Percentiles rank a stretch among this genome's conserved stretches.
Evolutionary conservation across 306 rosid genomes (phyloP).

Genomic region (Medicago lupulina): DNA sequence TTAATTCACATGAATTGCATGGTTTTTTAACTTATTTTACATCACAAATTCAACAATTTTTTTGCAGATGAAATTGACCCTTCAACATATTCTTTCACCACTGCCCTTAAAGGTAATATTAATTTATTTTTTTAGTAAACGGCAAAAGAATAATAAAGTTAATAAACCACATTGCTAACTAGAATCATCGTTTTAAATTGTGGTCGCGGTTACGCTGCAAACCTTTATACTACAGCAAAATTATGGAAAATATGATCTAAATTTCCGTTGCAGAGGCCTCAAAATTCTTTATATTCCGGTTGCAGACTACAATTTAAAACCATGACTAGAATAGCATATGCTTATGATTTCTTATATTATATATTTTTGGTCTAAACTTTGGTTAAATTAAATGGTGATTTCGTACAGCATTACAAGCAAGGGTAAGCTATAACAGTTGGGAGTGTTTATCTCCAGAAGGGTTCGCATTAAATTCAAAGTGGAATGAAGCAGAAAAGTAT

Average conservation of each 20-base stretch:
- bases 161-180: constrained; percentile 13
- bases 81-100: constrained; percentile 88
- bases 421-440: constrained; percentile 67
- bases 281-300: not conserved
- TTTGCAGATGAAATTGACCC: constrained; percentile 95
- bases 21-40: constrained; percentile 21
- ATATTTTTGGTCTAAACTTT: constrained; percentile 4
- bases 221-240: not conserved
- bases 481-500: constrained; percentile 97
- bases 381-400: constrained; percentile 8
- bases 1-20: not conserved
- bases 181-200: not conserved
- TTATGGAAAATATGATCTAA: too few species aligned
- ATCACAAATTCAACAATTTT: constrained; percentile 2
- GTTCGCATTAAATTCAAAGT: constrained; percentile 87
- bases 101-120: constrained; percentile 85
- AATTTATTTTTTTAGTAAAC: too few species aligned
- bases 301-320: not conserved
- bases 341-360: not conserved
- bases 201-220: not conserved
- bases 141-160: too few species aligned
- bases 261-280: not conserved
- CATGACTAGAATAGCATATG: not conserved
- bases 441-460: constrained; percentile 87
- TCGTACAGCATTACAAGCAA: constrained; percentile 84